These are phyloP conservation scores for Calocybe gangraenosa DNA, from an alignment of 768 basidiomycete genomes.

Conservation along the genomic window DNA sequence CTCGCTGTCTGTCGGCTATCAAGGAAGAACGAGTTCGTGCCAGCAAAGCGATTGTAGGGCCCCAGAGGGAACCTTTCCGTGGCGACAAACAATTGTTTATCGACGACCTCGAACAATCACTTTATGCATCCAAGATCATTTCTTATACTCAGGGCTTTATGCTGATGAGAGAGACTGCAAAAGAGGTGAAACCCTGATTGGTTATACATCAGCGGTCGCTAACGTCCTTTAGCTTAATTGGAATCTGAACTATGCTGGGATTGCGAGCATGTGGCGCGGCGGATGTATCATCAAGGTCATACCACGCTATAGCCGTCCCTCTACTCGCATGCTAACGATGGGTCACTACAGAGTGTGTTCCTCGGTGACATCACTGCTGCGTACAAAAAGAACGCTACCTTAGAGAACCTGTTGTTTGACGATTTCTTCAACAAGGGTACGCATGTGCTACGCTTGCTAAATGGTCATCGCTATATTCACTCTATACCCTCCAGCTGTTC, in stretches of 20 bases:
- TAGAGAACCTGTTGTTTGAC: conserved; percentile 93
- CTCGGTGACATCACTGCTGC: conserved; percentile 89
- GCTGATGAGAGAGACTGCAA: conserved; percentile 97
- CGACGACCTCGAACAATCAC: conserved; percentile 97
- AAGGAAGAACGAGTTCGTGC: conserved; percentile 95
- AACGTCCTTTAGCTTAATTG: conserved; percentile 53
- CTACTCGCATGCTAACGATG: neutral
- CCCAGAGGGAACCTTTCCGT: conserved; percentile 88
- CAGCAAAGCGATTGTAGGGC: conserved; percentile 86
- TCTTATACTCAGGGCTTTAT: conserved; percentile 99
- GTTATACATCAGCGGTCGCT: neutral
- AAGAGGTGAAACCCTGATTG: conserved; percentile 61
- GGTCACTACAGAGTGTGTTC: conserved; percentile 69
- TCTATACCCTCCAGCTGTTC: conserved; percentile 53
- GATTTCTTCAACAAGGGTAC: conserved; percentile 95
- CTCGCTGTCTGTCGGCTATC: conserved; percentile 94
- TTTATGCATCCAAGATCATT: conserved; percentile 99
- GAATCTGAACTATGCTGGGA: conserved; percentile 97
- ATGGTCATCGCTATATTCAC: neutral
- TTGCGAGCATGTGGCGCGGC: conserved; percentile 99
- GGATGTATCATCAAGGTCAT: conserved; percentile 96
- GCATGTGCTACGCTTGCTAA: conserved; percentile 6
- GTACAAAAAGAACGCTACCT: conserved; percentile 75
- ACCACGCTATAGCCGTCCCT: neutral
- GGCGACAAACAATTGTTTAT: conserved; percentile 99